These are phyloP conservation scores for Strobilomyces dryophilus DNA, from an alignment of 768 basidiomycete genomes.

Conservation along the genomic window DNA sequence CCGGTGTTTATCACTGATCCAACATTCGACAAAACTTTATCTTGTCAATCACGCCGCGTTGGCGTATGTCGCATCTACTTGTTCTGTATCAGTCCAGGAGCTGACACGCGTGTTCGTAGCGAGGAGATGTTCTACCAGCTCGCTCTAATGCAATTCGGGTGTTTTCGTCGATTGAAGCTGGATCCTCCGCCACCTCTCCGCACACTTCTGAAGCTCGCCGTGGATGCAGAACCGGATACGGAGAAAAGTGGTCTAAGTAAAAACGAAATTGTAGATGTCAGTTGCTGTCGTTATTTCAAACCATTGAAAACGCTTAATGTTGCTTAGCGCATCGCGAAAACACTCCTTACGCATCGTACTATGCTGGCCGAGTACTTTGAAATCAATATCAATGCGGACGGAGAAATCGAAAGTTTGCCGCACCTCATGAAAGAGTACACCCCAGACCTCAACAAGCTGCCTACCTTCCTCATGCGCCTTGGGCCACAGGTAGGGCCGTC, in stretches of 20 bases:
- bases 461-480: conserved; percentile 84
- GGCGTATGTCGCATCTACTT: conserved; percentile 51
- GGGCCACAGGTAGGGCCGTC: conserved; percentile 69
- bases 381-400: conserved; percentile 61
- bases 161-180: conserved; percentile 69
- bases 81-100: not conserved
- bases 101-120: conserved; percentile 34
- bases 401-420: conserved; percentile 72
- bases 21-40: conserved; percentile 85
- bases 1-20: conserved; percentile 75
- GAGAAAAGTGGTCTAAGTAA: conserved; percentile 51
- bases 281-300: conserved; percentile 15
- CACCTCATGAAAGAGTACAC: conserved; percentile 82
- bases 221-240: conserved; percentile 58
- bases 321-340: conserved; percentile 58
- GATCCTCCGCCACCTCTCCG: conserved; percentile 77
- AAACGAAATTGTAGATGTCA: conserved; percentile 66
- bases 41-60: conserved; percentile 82
- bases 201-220: conserved; percentile 71
- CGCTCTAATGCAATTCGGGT: conserved; percentile 86
- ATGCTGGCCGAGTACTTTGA: conserved; percentile 96
- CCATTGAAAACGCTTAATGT: not conserved
- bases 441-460: conserved; percentile 88
- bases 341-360: conserved; percentile 56
- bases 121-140: conserved; percentile 97